Base-by-base conservation (phyloP, 176 grass and related monocot genomes). In the Oryza meyeriana region DNA sequence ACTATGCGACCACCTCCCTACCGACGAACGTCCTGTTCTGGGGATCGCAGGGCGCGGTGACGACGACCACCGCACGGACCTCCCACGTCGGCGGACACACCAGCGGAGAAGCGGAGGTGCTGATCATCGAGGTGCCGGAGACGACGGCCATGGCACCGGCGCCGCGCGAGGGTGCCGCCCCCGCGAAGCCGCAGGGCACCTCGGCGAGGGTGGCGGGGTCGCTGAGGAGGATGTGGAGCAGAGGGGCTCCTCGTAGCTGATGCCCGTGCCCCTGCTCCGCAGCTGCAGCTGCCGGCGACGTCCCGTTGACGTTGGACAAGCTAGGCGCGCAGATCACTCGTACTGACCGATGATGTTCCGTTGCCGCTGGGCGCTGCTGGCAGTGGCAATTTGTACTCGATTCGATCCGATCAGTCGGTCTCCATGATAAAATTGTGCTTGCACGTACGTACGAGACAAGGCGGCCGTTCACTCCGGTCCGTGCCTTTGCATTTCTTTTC, bases 11-110 rank as follows among this genome's bases (percentile, higher is more conserved):
- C 16, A 84, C 84, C 22, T 80, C 84, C 47, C 90, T 94, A 36
- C 88, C 90, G 32, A 91, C 90, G 24, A 89, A 98, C 83, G 75
- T 93, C 4, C 70, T 98, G 30, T 89, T 89, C 71, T 81, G 82
- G 87, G 82, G 87, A 35, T 64, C 87, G 6, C 87, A 55, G 55
- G 66, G 17, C 34, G 30, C 18, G 82, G 84, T 71, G 28, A 70
- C 50, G 40, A 45, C 52, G 20, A 58, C 22, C 20, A 58, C 30
- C 8, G 27, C 55, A 47, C 64, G 58, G 26, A 31, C 36, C 12
- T 14, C 12, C 59, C 40, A 41, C 44, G 83, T 29, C 10, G 31
- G 29, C 29, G 57, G 85, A n/a, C 75, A 55, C 16, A 28, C 31
- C 8, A 45, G 86, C 31, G 74, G 67, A 2, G 24, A 84, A 0